A percentile compares a stretch with the other conserved stretches of the same genome.
phyloP scores from a whole-genome alignment of 768 basidiomycete species.

The Rhodotorula babjevae region DNA sequence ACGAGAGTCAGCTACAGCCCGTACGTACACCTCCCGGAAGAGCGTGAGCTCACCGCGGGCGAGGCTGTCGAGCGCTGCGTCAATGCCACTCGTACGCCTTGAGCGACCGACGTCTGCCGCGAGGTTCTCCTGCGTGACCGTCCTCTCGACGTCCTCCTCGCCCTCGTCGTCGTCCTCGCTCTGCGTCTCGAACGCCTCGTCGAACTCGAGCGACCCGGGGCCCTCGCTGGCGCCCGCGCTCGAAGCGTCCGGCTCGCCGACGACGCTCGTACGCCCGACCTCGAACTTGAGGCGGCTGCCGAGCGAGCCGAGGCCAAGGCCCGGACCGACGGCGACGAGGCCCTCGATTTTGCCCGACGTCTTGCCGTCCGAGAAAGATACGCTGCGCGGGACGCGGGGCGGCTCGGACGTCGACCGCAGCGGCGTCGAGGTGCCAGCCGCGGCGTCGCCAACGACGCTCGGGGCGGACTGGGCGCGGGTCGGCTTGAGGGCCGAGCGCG shows the following conservation, averaged over 20 bases:
- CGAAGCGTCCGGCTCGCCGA: slow-evolving; percentile 45
- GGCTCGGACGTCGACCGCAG: slow-evolving; percentile 25
- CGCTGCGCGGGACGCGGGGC: slow-evolving; percentile 63
- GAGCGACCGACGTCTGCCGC: slow-evolving; percentile 49
- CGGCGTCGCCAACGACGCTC: slow-evolving; percentile 39
- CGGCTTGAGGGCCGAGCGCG: slow-evolving; percentile 41
- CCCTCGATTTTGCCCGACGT: slow-evolving; percentile 72
- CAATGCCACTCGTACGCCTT: slow-evolving; percentile 75
- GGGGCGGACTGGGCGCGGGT: slow-evolving; percentile 49
- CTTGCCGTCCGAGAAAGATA: slow-evolving; percentile 95
- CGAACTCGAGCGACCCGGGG: slow-evolving; percentile 31
- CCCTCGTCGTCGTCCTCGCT: slow-evolving; percentile 38
- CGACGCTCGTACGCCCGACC: slow-evolving; percentile 24
- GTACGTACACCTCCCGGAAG: too few species aligned
- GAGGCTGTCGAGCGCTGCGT: slow-evolving; percentile 69
- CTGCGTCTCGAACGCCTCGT: slow-evolving; percentile 23
- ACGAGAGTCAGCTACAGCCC: not conserved
- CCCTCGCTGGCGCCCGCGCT: slow-evolving; percentile 5
- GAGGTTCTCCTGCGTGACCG: slow-evolving; percentile 17
- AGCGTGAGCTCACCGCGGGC: slow-evolving; percentile 57
- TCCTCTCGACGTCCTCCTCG: slow-evolving; percentile 29
- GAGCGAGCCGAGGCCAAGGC: too few species aligned
- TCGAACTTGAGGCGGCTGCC: slow-evolving; percentile 1
- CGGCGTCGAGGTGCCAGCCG: not conserved
- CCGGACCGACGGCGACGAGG: not conserved